Base-by-base conservation (phyloP, 352 stramenopile genomes). In the Chrysophaeum taylorii region DNA sequence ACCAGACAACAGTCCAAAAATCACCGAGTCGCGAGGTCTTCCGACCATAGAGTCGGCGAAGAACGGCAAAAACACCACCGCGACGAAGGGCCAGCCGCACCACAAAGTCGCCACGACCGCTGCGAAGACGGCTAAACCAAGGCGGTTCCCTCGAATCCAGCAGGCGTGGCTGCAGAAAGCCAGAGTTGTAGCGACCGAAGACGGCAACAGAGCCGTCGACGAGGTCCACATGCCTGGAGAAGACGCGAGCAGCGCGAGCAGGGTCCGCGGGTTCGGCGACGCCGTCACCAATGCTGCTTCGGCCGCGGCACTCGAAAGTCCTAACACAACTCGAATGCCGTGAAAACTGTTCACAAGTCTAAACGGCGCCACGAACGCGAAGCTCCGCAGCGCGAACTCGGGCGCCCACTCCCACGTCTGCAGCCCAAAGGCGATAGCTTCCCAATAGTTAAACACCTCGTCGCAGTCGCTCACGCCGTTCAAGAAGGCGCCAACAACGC, bases 361-460 rank as follows among this genome's bases (percentile, higher is more conserved):
- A 68, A 80, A 81, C 73, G 75, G 85, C 61, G 83, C 70, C 23
- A 98, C 75, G 75, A 98, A 98, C 0, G 92, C 75, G 75, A 98
- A 98, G 54, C 92, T 97, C 60, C 94, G 89, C 39, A 99, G 83
- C 21, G 92, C 93, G 78, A 93, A 98, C 74, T 87, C 71, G 45
- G 93, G 90, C 23, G 88, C 78, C 74, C 92, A 92, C 74, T 90
- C 84, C 85, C 85, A 93, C 29, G 85, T 92, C 80, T 90, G 85
- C 75, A 89, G 78, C 70, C 33, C 41, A 48, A 14, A 97, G 79
- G 98, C 93, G n/a, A 98, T 82, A 35, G 92, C 94, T 81, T 99
- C 95, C 94, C 94, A 99, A 81, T 98, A 99, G 84, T 98, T 98
- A 78, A 93, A 98, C 0, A 92, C 94, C 83, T 99, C 95, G 79